Evolutionary conservation across 139 green algal genomes (phyloP).

Genomic region (Dunaliella primolecta): DNA sequence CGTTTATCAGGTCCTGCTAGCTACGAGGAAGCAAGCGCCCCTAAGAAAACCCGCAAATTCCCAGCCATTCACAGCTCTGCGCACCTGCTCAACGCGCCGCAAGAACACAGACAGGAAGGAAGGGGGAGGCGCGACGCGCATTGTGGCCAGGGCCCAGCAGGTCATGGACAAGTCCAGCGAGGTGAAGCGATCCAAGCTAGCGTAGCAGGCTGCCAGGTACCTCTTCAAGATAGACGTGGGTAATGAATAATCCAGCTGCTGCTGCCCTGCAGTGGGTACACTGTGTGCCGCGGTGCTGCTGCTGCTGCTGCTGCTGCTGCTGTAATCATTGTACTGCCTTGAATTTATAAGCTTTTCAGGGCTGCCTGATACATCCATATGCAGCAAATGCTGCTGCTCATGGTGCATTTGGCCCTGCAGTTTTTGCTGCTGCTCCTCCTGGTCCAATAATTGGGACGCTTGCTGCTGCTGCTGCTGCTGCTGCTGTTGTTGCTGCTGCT

Average conservation of each 20-base stretch:
- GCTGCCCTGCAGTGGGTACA: background rate
- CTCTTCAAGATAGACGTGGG: background rate
- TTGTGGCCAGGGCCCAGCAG: background rate
- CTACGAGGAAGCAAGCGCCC: too few species aligned
- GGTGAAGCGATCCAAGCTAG: constrained; percentile 3
- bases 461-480: background rate
- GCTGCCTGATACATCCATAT: background rate
- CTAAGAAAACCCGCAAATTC: too few species aligned
- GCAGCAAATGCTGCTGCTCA: background rate
- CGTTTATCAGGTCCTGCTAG: too few species aligned
- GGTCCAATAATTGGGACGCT: too few species aligned
- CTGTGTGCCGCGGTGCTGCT: background rate
- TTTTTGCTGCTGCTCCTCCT: background rate
- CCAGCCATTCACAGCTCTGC: too few species aligned
- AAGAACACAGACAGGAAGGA: constrained; percentile 1
- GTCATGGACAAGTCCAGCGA: background rate
- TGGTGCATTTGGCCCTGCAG: background rate
- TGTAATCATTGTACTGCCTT: too few species aligned
- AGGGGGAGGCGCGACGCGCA: background rate
- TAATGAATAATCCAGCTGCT: background rate
- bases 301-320: background rate
- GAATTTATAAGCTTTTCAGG: too few species aligned
- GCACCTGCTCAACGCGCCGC: constrained; percentile 11
- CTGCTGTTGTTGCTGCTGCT: background rate
- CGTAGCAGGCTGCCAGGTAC: constrained; percentile 8